Evolutionary conservation across 1,284 basidiomycete species (phyloP).

Genomic region (Cerrena zonata): DNA sequence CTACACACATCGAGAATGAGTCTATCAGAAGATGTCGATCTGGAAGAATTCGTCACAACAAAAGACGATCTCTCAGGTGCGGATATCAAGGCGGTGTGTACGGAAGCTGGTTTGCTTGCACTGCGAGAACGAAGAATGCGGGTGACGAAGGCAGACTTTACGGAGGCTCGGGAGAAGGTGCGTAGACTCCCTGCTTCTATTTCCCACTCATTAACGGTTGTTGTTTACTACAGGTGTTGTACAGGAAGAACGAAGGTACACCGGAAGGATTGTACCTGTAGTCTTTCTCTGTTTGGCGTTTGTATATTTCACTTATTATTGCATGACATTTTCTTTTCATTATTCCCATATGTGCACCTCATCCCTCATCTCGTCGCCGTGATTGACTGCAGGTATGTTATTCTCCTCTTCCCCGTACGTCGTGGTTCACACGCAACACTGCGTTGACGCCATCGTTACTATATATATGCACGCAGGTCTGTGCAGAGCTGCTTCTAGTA

Average conservation of each 20-base stretch:
- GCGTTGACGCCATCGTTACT: too few relatives aligned
- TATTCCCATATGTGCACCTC: too few relatives aligned
- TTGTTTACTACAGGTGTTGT: constrained; percentile 56
- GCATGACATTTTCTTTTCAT: background rate
- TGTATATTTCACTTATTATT: background rate
- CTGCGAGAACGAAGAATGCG: constrained; percentile 93
- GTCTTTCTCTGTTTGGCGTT: background rate
- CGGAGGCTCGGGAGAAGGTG: constrained; percentile 83
- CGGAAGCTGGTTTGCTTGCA: constrained; percentile 93
- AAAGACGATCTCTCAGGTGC: constrained; percentile 97
- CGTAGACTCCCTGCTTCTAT: constrained; percentile 14
- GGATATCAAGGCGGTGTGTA: constrained; percentile 97
- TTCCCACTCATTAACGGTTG: constrained; percentile 10
- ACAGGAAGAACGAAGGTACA: constrained; percentile 91
- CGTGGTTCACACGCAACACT: too few relatives aligned
- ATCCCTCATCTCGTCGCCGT: too few relatives aligned
- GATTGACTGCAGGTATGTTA: too few relatives aligned
- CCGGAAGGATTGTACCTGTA: constrained; percentile 79
- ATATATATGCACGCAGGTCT: too few relatives aligned
- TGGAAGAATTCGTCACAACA: constrained; percentile 93
- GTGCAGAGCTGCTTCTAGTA: too few relatives aligned
- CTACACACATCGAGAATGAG: constrained; percentile 97
- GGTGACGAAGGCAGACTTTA: constrained; percentile 90
- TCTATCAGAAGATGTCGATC: constrained; percentile 83
- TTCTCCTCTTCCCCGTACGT: too few relatives aligned